These are phyloP conservation scores for Tylopilus orsonianus DNA, from an alignment of 1,284 basidiomycete species.

Conservation along the genomic window DNA sequence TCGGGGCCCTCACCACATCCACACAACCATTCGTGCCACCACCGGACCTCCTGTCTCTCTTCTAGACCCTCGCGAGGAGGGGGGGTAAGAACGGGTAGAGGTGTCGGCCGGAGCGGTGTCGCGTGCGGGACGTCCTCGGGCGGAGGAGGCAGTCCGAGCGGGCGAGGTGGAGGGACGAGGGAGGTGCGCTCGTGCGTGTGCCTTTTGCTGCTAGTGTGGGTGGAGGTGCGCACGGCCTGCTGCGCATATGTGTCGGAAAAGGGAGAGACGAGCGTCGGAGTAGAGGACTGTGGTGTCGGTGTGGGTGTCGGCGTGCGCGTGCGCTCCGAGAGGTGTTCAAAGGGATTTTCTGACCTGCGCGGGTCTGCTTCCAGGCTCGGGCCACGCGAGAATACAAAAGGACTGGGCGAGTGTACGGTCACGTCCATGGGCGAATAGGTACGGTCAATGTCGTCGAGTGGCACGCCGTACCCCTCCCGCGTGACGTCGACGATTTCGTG, in stretches of 20 bases:
- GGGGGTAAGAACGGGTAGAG: conserved; percentile 36
- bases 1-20: conserved; percentile 70
- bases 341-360: conserved; percentile 43
- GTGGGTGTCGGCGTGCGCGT: conserved; percentile 8
- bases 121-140: conserved; percentile 30
- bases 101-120: conserved; percentile 42
- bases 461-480: conserved; percentile 37
- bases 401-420: conserved; percentile 41
- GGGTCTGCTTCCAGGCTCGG: conserved; percentile 16
- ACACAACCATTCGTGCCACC: conserved; percentile 85
- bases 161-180: conserved; percentile 45
- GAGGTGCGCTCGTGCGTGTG: conserved; percentile 17
- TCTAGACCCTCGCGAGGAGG: conserved; percentile 18
- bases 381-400: conserved; percentile 28
- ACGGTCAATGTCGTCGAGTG: conserved; percentile 51
- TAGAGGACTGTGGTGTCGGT: conserved; percentile 14
- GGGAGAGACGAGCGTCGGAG: conserved; percentile 39
- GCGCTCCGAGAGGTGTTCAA: conserved; percentile 45
- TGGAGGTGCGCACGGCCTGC: conserved; percentile 21
- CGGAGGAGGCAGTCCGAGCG: conserved; percentile 53
- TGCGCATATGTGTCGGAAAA: conserved; percentile 43
- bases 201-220: conserved; percentile 5
- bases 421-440: conserved; percentile 28
- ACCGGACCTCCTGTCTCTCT: conserved; percentile 41
- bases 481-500: conserved; percentile 46